Evolutionary conservation across 306 rosid species (phyloP), one percentile per base, ranked within the genome.

Genomic region (Crotalaria pallida): DNA sequence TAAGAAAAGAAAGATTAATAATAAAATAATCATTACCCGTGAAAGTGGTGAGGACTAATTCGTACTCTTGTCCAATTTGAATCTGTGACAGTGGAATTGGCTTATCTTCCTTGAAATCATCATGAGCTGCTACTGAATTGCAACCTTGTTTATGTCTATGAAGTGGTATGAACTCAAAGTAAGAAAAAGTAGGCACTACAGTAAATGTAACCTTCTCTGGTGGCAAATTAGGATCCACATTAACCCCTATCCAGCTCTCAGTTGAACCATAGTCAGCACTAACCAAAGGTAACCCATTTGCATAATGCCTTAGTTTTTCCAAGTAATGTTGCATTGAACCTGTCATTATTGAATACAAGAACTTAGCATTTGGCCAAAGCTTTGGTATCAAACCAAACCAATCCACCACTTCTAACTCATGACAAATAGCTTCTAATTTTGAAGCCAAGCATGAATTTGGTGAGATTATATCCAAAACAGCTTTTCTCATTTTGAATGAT

Each of bases 211-310:
- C 98, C 7, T 79, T 49, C 65, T 94, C 97, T 1, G 98, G 95
- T 1, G 87, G 79, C n/a, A 87, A 72, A 76, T 50, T 64, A 12
- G 98, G 95, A 61, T 94, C 96, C 78, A 90, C 80, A 65, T 90
- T 90, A 31, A 86, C 92, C 61, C 98, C 98, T 33, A 94, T 94
- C 98, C 98, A 94, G 56, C 98, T 87, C 90, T 94, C 98, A 11
- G 97, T 94, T 5, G 98, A 94, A 5, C 98, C 98, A 79, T 94
- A 94, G 0, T 88, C 98, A 36, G 90, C 98, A 75, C 97, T 87
- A 21, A 94, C 84, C 34, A 94, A 77, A n/a, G 96, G 88, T 78
- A 94, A 73, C 8, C 84, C 89, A 69, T 82, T 81, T 2, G 89
- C 96, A 36, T 88, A 94, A 68, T 78, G 95, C 69, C 92, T 83